Conservation (phyloP, 2,329 filamentous ascomycete species). For the Arthrobotrys pseudoclavata region DNA sequence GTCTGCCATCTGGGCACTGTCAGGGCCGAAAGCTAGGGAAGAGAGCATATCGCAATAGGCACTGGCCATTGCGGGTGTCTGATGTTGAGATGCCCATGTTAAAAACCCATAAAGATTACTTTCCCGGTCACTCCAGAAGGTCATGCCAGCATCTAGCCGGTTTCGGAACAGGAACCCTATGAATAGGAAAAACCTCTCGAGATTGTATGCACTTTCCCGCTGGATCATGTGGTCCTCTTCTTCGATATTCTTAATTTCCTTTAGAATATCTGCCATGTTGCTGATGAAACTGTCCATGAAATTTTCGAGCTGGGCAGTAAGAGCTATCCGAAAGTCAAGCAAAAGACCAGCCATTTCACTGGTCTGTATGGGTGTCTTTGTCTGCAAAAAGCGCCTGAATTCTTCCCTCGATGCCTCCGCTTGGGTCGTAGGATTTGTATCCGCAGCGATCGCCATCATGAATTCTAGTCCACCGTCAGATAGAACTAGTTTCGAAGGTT, state of each 20-base stretch:
- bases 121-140: constrained; percentile 92
- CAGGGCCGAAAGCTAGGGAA: constrained; percentile 84
- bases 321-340: constrained; percentile 76
- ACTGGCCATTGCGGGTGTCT: constrained; percentile 94
- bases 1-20: constrained; percentile 87
- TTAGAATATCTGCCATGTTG: constrained; percentile 92
- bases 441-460: constrained; percentile 84
- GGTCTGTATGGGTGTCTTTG: constrained; percentile 79
- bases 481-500: constrained; percentile 70
- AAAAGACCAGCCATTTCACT: constrained; percentile 78
- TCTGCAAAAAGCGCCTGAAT: constrained; percentile 84
- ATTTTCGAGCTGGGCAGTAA: constrained; percentile 85
- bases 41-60: constrained; percentile 97
- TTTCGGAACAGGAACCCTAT: constrained; percentile 93
- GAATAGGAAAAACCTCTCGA: constrained; percentile 92
- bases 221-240: constrained; percentile 67
- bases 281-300: constrained; percentile 95
- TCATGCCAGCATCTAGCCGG: constrained; percentile 83
- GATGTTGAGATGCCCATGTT: constrained; percentile 94
- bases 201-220: constrained; percentile 70
- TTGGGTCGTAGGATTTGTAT: constrained; percentile 85
- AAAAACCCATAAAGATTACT: constrained; percentile 94
- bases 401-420: constrained; percentile 87
- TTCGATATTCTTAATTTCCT: constrained; percentile 63
- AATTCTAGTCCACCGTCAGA: constrained; percentile 95